Base-by-base conservation (phyloP, 2,329 filamentous ascomycete species). In the Aspergillus versicolor region DNA sequence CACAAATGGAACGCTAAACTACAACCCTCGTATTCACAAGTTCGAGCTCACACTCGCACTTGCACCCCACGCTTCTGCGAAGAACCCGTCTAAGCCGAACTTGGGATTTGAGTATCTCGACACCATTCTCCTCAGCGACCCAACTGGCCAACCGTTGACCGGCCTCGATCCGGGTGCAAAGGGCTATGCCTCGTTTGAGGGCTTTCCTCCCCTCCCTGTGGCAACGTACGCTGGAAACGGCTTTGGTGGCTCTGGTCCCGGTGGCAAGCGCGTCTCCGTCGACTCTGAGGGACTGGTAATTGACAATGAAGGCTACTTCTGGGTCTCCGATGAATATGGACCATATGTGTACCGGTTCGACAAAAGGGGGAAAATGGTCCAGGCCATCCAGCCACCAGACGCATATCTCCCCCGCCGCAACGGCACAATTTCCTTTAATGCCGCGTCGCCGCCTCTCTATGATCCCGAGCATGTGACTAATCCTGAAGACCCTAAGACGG, bases 321-420 rank as follows among this genome's bases (percentile, higher is more conserved):
- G 86, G 86, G 77, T 90, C 40, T 82, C 79, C 7, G 88, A 91
- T 66, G 88, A 90, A 73, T 88, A 89, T 67, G 88, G 87, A 0
- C 86, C 86, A 0, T 90, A 86, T 64, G 75, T 90, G 21, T 91
- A 89, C 77, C 81, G 84, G 44, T 90, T 91, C 72, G 74, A 79
- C 59, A 61, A 70, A 3, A 66, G 69, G 0, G 88, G 88, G 37
- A 78, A 75, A 34, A 86, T 91, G 83, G 70, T 84, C 15, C 73
- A 77, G 1, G 87, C 87, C 1, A 85, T 90, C 57, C 80, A 82
- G 13, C 87, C 88, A 0, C 87, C 87, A 0, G 76, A 83, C 50
- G 87, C 88, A 1, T 79, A 86, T 59, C 78, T 90, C 30, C 88
- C 88, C 0, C 74, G 81, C 22, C 82, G 88, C 34, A 88, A 90